Evolutionary conservation across 2,329 filamentous ascomycete species (phyloP).

Genomic region (Fonsecaea erecta): DNA sequence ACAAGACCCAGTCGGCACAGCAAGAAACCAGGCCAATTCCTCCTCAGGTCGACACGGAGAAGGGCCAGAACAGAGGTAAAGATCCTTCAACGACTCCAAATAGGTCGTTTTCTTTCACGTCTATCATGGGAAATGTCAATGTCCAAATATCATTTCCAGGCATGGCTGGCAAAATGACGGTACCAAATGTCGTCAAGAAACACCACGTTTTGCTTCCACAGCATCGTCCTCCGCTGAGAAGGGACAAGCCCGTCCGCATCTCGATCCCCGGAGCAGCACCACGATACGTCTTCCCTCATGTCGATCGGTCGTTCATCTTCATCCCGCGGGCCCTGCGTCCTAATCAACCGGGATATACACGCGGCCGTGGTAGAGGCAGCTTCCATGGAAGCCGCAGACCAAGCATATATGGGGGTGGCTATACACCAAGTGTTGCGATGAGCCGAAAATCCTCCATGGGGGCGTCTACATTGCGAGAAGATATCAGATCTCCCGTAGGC

Average conservation of each 20-base stretch:
- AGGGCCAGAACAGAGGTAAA: conserved; percentile 16
- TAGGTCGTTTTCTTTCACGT: conserved; percentile 79
- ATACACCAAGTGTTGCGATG: conserved; percentile 84
- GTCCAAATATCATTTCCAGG: conserved; percentile 79
- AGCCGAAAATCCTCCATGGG: conserved; percentile 83
- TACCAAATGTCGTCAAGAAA: conserved; percentile 78
- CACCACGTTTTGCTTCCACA: conserved; percentile 94
- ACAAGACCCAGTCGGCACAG: conserved; percentile 40
- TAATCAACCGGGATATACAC: conserved; percentile 78
- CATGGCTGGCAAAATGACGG: conserved; percentile 72
- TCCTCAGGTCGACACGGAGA: conserved; percentile 28
- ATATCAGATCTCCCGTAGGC: conserved; percentile 77
- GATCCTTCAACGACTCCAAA: conserved; percentile 61
- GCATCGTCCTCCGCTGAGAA: conserved; percentile 87
- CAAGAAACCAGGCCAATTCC: conserved; percentile 38
- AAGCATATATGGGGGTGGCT: conserved; percentile 84
- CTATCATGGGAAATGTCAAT: conserved; percentile 80
- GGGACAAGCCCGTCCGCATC: conserved; percentile 95
- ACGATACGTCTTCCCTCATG: conserved; percentile 87
- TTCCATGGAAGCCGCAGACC: conserved; percentile 75
- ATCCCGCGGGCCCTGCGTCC: conserved; percentile 92
- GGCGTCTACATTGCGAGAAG: conserved; percentile 62
- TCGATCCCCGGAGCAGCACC: conserved; percentile 77
- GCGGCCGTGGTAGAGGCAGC: conserved; percentile 71
- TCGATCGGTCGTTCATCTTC: conserved; percentile 94